A percentile compares a stretch with the other conserved stretches of the same genome.
These are phyloP conservation scores for Choiromyces venosus DNA, from an alignment of 495 filamentous ascomycete species.

Conservation along the genomic window DNA sequence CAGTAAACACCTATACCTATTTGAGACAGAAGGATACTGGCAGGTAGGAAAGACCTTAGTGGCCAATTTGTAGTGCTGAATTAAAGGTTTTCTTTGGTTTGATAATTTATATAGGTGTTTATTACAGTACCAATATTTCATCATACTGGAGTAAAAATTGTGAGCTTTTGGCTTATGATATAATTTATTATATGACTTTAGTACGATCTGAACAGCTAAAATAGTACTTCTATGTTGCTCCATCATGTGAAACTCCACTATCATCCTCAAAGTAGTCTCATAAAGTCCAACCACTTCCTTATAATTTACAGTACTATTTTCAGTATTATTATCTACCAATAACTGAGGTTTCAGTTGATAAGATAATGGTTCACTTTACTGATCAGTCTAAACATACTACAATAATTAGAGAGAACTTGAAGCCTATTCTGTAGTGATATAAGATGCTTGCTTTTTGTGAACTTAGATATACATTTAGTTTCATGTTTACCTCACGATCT, in stretches of 20 bases:
- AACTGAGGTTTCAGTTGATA: neutral
- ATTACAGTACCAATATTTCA: neutral
- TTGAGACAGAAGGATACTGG: neutral
- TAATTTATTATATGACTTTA: neutral
- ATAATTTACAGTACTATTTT: neutral
- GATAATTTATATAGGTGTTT: conserved; percentile 5
- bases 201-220: neutral
- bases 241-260: too few species aligned
- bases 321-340: neutral
- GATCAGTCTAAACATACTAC: neutral
- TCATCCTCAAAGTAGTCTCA: neutral
- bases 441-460: conserved; percentile 19
- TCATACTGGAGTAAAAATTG: neutral
- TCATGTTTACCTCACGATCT: conserved; percentile 12
- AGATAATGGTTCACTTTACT: conserved; percentile 17
- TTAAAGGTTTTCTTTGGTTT: conserved; percentile 11
- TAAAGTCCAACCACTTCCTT: conserved; percentile 7
- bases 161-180: neutral
- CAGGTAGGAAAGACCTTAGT: neutral
- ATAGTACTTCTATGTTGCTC: conserved; percentile 3
- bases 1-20: neutral
- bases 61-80: neutral
- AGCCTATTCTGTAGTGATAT: conserved; percentile 3
- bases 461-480: conserved; percentile 13
- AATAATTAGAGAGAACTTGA: neutral